A percentile compares a stretch with the other conserved stretches of the same genome.
phyloP scores from a whole-genome alignment of 257 asterid species.

The Solanum medicagineum region DNA sequence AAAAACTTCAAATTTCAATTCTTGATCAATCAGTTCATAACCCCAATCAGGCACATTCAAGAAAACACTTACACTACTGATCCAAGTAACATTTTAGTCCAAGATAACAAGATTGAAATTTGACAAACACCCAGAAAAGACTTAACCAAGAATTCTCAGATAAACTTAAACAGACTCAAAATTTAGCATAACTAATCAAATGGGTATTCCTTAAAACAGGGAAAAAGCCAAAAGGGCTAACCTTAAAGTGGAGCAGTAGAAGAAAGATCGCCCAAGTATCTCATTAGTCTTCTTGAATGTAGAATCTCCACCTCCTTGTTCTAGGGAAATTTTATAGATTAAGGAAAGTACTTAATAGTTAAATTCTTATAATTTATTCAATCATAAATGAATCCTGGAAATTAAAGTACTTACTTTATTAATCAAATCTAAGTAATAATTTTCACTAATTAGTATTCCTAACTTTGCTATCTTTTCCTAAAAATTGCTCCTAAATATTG shows the following conservation, averaged over 20 bases:
- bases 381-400: background rate
- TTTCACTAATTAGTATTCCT: background rate
- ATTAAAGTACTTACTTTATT: background rate
- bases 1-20: background rate
- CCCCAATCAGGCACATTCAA: background rate
- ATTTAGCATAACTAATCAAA: background rate
- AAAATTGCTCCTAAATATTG: background rate
- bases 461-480: background rate
- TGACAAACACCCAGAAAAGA: slow-evolving; percentile 5
- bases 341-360: background rate
- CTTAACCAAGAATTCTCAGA: slow-evolving; percentile 12
- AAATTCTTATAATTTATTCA: background rate
- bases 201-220: background rate
- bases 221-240: background rate
- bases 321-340: background rate
- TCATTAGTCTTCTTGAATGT: background rate
- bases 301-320: background rate
- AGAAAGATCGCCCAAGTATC: background rate
- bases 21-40: background rate
- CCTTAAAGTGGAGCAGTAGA: background rate
- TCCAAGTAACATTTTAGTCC: background rate
- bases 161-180: background rate
- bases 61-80: background rate
- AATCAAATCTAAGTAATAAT: background rate
- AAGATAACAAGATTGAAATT: slow-evolving; percentile 2